Conservation (phyloP, 2,329 filamentous ascomycete species). For the Hymenoscyphus infarciens region DNA sequence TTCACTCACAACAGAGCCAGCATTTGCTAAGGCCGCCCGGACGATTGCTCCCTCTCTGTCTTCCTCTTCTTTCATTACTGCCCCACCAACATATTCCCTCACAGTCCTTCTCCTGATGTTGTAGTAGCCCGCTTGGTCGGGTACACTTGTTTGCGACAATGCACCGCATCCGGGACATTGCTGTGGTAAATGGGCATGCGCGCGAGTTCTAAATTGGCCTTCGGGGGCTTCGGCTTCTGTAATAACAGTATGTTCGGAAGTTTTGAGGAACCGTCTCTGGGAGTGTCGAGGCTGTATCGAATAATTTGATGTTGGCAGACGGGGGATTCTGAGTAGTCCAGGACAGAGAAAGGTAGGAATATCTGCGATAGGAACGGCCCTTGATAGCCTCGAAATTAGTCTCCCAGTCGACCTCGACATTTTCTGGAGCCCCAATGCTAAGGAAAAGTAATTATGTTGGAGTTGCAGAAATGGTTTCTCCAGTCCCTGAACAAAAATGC, state of each 20-base stretch:
- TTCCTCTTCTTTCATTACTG: not conserved
- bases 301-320: slow-evolving; percentile 5
- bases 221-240: not conserved
- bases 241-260: not conserved
- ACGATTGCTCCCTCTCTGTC: slow-evolving; percentile 46
- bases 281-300: slow-evolving; percentile 12
- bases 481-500: slow-evolving; percentile 21
- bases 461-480: not conserved
- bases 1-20: slow-evolving; percentile 10
- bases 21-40: slow-evolving; percentile 32
- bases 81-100: slow-evolving; percentile 41
- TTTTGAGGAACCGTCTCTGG: slow-evolving; percentile 14
- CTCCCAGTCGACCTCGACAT: slow-evolving; percentile 21
- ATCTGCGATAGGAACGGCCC: slow-evolving; percentile 31
- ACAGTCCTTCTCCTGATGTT: slow-evolving; percentile 50
- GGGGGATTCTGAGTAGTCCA: slow-evolving; percentile 30
- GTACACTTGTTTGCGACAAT: slow-evolving; percentile 53
- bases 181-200: slow-evolving; percentile 42
- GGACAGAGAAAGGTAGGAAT: slow-evolving; percentile 50
- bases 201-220: not conserved
- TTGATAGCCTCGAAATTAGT: slow-evolving; percentile 20
- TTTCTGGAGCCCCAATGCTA: not conserved
- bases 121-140: slow-evolving; percentile 55
- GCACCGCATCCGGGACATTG: slow-evolving; percentile 65
- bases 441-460: slow-evolving; percentile 1